Base-by-base conservation (phyloP, 2,329 filamentous ascomycete species). In the Magnaporthiopsis poae region DNA sequence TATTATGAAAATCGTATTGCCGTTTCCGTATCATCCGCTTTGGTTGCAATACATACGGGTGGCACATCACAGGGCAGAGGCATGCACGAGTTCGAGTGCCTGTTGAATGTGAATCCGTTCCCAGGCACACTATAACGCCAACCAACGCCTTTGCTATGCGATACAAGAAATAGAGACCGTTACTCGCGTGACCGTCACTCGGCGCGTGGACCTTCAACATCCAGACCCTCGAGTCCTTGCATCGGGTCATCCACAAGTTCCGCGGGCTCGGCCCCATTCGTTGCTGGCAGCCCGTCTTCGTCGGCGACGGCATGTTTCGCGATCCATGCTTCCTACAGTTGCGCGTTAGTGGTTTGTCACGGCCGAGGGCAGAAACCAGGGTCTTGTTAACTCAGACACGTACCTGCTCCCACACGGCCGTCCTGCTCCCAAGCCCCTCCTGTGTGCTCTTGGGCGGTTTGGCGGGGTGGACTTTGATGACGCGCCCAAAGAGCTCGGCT, bases 381-480 rank as follows among this genome's bases (percentile, higher is more conserved):
- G n/a, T 62, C 25, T 31, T 5, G 66, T n/a, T 46, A 46, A 71
- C 31, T 27, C 69, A 65, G 39, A 65, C 31, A 77, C 85, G 64
- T 78, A 96, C 95, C 88, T 98, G 94, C 77, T 97, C 91, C 96
- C 95, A 99, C 63, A 99, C 83, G 36, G 95, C 96, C 61, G 90
- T 96, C 78, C 92, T 96, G 80, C 92, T 96, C 31, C 94, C 93
- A 61, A 99, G 77, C 0, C 93, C 92, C 75, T 96, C 92, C 65
- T 90, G 90, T 64, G 87, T 86, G 72, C 91, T 91, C 81, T 96
- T 97, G 69, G 95, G 92, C 39, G 91, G 87, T 77, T 96, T 99
- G 61, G 96, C 96, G 66, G 90, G 86, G 61, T 92, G 93, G 65
- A 98, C 94, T 76, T 93, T 96, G 76, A 99, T 89, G 18, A 95